These are phyloP conservation scores for Pichia thaimueangensis DNA, from an alignment of 805 yeast species.

Conservation along the genomic window DNA sequence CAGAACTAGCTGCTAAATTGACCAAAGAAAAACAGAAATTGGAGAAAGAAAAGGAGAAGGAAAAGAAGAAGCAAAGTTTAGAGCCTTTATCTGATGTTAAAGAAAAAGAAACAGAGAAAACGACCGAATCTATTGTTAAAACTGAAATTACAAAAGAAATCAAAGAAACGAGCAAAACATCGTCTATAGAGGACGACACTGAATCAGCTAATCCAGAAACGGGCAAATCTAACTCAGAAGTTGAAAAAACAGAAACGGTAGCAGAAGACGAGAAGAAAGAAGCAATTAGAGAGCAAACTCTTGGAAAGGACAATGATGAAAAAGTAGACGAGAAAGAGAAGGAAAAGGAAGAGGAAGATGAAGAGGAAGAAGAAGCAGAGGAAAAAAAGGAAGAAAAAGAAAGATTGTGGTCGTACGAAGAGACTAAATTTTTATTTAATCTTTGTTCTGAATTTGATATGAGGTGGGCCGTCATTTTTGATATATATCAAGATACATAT, in stretches of 20 bases:
- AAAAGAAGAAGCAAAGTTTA: neutral
- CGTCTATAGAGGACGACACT: neutral
- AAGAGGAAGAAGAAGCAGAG: neutral
- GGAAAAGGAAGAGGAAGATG: neutral
- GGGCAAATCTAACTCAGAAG: too few relatives aligned
- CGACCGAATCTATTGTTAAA: too few relatives aligned
- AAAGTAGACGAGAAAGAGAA: neutral
- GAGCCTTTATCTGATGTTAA: neutral
- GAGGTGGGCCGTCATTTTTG: conserved; percentile 64
- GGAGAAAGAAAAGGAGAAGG: neutral
- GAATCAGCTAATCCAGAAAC: neutral
- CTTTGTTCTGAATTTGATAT: conserved; percentile 54
- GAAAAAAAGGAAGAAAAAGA: neutral
- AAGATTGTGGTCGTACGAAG: conserved; percentile 61
- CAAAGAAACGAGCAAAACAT: neutral
- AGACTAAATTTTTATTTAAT: conserved; percentile 73
- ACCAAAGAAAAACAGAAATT: neutral
- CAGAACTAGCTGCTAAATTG: neutral
- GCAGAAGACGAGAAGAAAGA: neutral
- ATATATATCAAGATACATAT: conserved; percentile 41
- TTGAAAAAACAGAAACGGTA: neutral
- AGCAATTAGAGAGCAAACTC: neutral
- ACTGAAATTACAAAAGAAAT: too few relatives aligned
- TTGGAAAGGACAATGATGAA: too few relatives aligned
- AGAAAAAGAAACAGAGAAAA: neutral